Percentiles rank a stretch among this genome's conserved stretches.
These are phyloP conservation scores for Naganishia vaughanmartiniae DNA, from an alignment of 768 basidiomycete genomes.

Conservation along the genomic window DNA sequence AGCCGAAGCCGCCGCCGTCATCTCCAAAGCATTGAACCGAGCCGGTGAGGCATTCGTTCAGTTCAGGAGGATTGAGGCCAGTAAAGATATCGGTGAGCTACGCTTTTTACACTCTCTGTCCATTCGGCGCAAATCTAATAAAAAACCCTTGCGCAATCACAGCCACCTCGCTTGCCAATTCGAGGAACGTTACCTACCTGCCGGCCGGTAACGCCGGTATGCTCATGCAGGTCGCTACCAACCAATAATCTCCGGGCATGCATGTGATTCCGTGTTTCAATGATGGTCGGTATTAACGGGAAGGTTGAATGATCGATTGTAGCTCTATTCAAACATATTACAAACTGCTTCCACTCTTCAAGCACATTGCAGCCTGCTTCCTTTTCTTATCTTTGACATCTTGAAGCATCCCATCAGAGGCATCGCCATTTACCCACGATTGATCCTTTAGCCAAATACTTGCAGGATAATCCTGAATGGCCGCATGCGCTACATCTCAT, in stretches of 20 bases:
- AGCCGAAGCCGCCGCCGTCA: constrained; percentile 92
- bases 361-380: no score
- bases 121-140: not conserved
- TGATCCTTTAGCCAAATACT: no score
- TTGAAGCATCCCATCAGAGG: no score
- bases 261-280: not conserved
- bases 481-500: no score
- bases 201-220: constrained; percentile 44
- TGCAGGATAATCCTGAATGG: no score
- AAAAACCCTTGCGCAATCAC: not conserved
- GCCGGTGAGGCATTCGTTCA: constrained; percentile 95
- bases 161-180: constrained; percentile 46
- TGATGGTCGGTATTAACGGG: not conserved
- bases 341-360: not conserved
- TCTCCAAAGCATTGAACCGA: constrained; percentile 82
- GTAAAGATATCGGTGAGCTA: constrained; percentile 77
- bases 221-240: constrained; percentile 44
- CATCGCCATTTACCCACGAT: no score
- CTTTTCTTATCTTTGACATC: no score
- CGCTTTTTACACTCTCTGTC: not conserved
- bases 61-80: constrained; percentile 93
- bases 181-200: constrained; percentile 49
- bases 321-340: constrained; percentile 4
- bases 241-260: not conserved
- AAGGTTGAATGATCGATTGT: not conserved